Percentiles rank a stretch among this genome's conserved stretches.
phyloP scores from a whole-genome alignment of 2,329 filamentous ascomycete species.

The Ophiocordyceps camponoti-floridani region DNA sequence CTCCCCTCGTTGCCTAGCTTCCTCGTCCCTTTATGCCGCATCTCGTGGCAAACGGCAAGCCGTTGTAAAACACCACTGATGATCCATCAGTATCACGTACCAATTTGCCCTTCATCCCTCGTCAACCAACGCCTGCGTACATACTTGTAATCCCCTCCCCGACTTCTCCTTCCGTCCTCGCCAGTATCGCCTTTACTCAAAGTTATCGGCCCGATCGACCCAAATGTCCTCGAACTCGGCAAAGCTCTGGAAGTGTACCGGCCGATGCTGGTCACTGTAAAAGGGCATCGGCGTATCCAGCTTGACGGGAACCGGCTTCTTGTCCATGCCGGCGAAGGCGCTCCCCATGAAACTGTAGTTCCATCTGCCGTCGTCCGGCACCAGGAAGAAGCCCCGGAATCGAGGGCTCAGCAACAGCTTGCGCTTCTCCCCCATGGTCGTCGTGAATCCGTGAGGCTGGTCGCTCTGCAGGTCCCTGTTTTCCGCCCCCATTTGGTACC shows the following conservation, averaged over 20 bases:
- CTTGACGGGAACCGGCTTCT: slow-evolving; percentile 80
- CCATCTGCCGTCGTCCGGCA: slow-evolving; percentile 79
- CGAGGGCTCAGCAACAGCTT: slow-evolving; percentile 85
- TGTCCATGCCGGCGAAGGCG: slow-evolving; percentile 72
- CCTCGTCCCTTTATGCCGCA: no score
- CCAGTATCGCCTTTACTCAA: no score
- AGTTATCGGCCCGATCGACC: slow-evolving; percentile 84
- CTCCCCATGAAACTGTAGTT: slow-evolving; percentile 98
- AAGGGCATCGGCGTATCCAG: slow-evolving; percentile 81
- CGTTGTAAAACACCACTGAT: not conserved
- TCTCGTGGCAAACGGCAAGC: not conserved
- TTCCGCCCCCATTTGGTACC: slow-evolving; percentile 92
- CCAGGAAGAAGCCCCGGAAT: slow-evolving; percentile 89
- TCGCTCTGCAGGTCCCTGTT: slow-evolving; percentile 89
- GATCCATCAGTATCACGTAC: no score
- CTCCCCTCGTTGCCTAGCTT: no score
- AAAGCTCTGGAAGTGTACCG: slow-evolving; percentile 93
- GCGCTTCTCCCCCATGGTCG: slow-evolving; percentile 84
- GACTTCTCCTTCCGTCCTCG: slow-evolving; percentile 13
- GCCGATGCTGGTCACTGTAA: slow-evolving; percentile 83
- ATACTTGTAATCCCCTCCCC: not conserved
- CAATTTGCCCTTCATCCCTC: no score
- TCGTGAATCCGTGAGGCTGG: slow-evolving; percentile 84
- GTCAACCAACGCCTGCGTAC: no score
- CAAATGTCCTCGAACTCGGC: slow-evolving; percentile 93